A percentile compares a stretch with the other conserved stretches of the same genome.
Evolutionary conservation across 2,329 filamentous ascomycete species (phyloP).

Genomic region (Aspergillus sp.): DNA sequence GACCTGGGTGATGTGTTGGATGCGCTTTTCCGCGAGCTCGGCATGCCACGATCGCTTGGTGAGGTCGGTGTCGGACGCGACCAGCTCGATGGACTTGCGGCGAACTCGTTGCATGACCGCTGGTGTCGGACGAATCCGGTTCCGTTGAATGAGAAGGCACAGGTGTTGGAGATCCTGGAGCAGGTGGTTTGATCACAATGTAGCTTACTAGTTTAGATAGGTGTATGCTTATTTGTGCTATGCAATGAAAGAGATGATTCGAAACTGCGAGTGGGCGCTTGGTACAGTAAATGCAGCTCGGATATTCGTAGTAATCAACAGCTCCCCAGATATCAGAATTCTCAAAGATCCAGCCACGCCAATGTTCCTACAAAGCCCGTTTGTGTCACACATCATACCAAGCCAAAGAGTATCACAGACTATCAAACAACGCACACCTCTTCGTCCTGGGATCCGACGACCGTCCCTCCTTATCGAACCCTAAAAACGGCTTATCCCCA

Average conservation of each 20-base stretch:
- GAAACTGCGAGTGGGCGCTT: too few relatives aligned
- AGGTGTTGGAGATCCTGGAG: slow-evolving; percentile 55
- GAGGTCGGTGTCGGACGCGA: slow-evolving; percentile 53
- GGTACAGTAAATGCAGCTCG: too few relatives aligned
- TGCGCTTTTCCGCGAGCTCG: slow-evolving; percentile 51
- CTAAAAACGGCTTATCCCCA: background rate
- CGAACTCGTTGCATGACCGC: slow-evolving; percentile 51
- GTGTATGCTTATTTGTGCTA: too few relatives aligned
- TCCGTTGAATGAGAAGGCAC: slow-evolving; percentile 46
- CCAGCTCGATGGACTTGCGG: slow-evolving; percentile 49
- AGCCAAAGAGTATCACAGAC: background rate
- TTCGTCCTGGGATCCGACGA: background rate
- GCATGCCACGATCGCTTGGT: slow-evolving; percentile 54
- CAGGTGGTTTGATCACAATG: slow-evolving; percentile 29
- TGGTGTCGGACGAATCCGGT: slow-evolving; percentile 54
- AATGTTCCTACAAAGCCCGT: too few relatives aligned
- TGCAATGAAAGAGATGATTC: too few relatives aligned
- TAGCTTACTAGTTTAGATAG: background rate
- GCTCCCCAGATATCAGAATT: too few relatives aligned
- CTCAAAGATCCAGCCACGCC: too few relatives aligned
- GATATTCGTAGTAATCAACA: too few relatives aligned
- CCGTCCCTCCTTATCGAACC: background rate
- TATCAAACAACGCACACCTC: background rate
- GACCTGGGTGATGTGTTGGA: slow-evolving; percentile 56
- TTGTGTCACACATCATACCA: too few relatives aligned